Base-by-base conservation (phyloP, 2,329 filamentous ascomycete species). In the Colletotrichum tropicicola region DNA sequence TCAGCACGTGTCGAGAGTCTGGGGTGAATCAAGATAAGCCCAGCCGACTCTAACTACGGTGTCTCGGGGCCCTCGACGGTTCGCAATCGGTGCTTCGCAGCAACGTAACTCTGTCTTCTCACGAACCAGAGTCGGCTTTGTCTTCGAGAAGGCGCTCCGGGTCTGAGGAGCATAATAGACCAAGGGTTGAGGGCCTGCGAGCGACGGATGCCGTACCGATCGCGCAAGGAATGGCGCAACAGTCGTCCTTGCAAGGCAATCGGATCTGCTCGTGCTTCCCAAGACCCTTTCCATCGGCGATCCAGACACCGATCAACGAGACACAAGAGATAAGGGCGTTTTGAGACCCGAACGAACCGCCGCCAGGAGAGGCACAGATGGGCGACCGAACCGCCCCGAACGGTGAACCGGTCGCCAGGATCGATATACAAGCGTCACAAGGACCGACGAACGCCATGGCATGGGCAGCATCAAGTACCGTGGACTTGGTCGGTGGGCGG, bases 11-110 rank as follows among this genome's bases (percentile, higher is more conserved):
- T 43, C 44, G 23, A 55, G 52, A 59, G 47, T 52, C 59, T 52
- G 45, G 63, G 63, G 62, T 58, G 59, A 59, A 66, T 54, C 59
- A 52, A 51, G 59, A 43, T 59, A 53, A 48, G 45, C 62, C 44
- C 28, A 45, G 41, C 25, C 19, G n/a, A 32, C 25, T 25, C 35
- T 17, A 17, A 62, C 52, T 17, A 17, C 12, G 35, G 27, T 65
- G 51, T 63, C 62, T 52, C 49, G 58, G 43, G 35, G 17, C 25
- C 52, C n/a, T 55, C 52, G 44, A 39, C 32, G 43, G 39, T 25
- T 25, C 39, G 17, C 49, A 21, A 55, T 41, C 4, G 30, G 25
- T 27, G 37, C 53, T 56, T 56, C 15, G 19, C n/a, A 23, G 19
- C 43, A 28, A 25, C 43, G 8, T 6, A 5, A 21, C 27, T 51